Evolutionary conservation across 148 eudicot genomes (phyloP), one percentile per base, ranked within the genome.

Genomic region (Rheum nobile): DNA sequence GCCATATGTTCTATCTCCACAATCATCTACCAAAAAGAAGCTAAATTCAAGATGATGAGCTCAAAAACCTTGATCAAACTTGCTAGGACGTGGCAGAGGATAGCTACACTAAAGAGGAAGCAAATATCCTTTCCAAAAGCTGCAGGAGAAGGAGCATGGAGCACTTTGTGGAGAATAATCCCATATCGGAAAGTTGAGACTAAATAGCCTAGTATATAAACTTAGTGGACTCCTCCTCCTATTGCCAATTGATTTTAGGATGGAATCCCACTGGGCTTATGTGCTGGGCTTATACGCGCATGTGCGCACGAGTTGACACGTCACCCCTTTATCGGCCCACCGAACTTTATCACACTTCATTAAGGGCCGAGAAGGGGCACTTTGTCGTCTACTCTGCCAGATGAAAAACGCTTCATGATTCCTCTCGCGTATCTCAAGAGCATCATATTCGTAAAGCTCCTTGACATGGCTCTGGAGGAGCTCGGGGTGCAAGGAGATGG

Each of bases 381-480:
- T 76, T 76, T 39, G 73, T 76, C 24, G 31, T 74, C 17, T 80
- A 80, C 46, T 59, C 77, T 32, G 68, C 10, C 10, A 8, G 83
- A 80, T 46, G 44, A 13, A 69, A 80, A 31, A n/a, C 83, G 83
- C 22, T 76, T 76, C 43, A 68, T 55, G 74, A 73, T 80, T 57
- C 77, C 71, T 12, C 31, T 74, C 11, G 41, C 7, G 24, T 72
- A 48, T 48, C 63, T 72, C 6, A 28, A 81, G 34, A 79, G 47
- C 35, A 59, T 55, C 9, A 48, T 80, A 17, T 61, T 89, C 46
- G 81, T 73, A 52, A 82, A 85, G 72, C 83, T 86, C 54, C 77
- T 86, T 26, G 77, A 61, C 22, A 81, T 79, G 68, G 80, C 88
- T 0, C 83, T 78, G 65, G 89, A 83, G 73, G 86, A 83, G 72